Evolutionary conservation across 2,329 filamentous ascomycete genomes (phyloP).

Genomic region (Sarocladiaceae sp.): DNA sequence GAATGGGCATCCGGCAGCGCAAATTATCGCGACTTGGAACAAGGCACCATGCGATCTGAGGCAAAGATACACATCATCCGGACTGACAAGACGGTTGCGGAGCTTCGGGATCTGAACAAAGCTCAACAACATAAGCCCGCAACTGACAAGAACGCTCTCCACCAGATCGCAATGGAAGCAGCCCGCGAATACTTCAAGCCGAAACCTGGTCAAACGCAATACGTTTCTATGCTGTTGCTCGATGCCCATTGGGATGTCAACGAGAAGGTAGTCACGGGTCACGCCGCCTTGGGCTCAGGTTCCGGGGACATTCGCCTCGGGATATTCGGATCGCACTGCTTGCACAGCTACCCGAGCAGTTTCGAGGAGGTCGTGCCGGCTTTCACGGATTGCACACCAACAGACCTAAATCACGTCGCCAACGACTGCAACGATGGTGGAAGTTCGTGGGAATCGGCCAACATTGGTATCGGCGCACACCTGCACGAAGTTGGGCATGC

Average conservation of each 20-base stretch:
- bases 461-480: conserved; percentile 89
- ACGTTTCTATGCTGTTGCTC: conserved; percentile 81
- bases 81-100: conserved; percentile 75
- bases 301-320: conserved; percentile 74
- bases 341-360: conserved; percentile 85
- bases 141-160: conserved; percentile 68
- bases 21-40: conserved; percentile 68
- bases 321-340: conserved; percentile 86
- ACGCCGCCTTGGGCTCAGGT: conserved; percentile 77
- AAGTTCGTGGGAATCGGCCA: conserved; percentile 93
- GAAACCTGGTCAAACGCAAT: conserved; percentile 73
- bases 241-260: conserved; percentile 83
- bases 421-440: conserved; percentile 86
- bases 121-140: conserved; percentile 74
- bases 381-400: conserved; percentile 86
- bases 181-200: conserved; percentile 74
- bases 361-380: conserved; percentile 88
- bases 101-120: conserved; percentile 72
- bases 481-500: conserved; percentile 87
- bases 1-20: conserved; percentile 86
- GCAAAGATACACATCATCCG: conserved; percentile 85
- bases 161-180: conserved; percentile 71
- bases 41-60: conserved; percentile 78
- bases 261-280: conserved; percentile 67
- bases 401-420: conserved; percentile 72